Percentiles rank a stretch among this genome's conserved stretches.
phyloP scores from a whole-genome alignment of 371 early-diverging fungal species.

The Mortierella sp. region DNA sequence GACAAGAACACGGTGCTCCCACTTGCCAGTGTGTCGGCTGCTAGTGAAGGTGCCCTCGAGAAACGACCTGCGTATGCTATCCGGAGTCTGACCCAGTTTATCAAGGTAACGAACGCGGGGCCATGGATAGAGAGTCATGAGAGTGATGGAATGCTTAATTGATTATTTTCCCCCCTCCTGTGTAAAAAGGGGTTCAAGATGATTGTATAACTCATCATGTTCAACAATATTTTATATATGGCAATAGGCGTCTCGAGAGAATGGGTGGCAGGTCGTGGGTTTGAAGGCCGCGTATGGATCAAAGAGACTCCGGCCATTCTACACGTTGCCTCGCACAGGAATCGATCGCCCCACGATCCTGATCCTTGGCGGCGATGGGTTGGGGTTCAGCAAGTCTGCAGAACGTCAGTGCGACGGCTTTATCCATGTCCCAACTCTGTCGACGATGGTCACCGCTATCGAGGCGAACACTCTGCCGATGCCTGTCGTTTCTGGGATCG shows the following conservation, averaged over 20 bases:
- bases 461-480: conserved; percentile 62
- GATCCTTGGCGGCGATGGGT: conserved; percentile 68
- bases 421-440: conserved; percentile 45
- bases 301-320: background rate
- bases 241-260: conserved; percentile 22
- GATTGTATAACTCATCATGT: background rate
- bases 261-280: conserved; percentile 69
- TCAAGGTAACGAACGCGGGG: conserved; percentile 47
- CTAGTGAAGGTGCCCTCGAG: conserved; percentile 70
- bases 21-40: conserved; percentile 61
- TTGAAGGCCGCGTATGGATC: conserved; percentile 39
- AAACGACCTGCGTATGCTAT: conserved; percentile 54
- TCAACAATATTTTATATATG: too few species aligned
- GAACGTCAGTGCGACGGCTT: conserved; percentile 55
- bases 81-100: conserved; percentile 47
- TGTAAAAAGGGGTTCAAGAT: too few species aligned
- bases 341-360: conserved; percentile 58
- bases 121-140: too few species aligned
- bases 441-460: conserved; percentile 28
- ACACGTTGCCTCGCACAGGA: conserved; percentile 14
- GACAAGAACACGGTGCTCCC: conserved; percentile 42
- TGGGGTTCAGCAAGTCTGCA: conserved; percentile 57
- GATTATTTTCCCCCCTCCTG: too few species aligned
- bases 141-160: too few species aligned
- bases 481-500: conserved; percentile 65